A percentile compares a stretch with the other conserved stretches of the same genome.
Evolutionary conservation across 2,329 filamentous ascomycete species (phyloP).

Genomic region (Trichoderma sp.): DNA sequence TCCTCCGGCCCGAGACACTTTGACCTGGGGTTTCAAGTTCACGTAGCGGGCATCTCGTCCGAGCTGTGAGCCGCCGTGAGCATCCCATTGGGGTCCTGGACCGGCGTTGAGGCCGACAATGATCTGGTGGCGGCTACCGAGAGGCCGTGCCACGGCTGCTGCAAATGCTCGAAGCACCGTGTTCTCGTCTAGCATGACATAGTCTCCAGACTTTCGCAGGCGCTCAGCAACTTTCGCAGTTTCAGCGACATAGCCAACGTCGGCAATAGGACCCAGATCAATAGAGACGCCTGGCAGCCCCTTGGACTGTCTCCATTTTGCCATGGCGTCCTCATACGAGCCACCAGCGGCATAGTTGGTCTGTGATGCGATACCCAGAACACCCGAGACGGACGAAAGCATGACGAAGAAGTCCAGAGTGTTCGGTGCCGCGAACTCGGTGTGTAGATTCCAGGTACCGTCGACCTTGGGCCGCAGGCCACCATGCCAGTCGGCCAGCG

Average conservation of each 20-base stretch:
- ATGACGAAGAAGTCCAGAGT: constrained; percentile 20
- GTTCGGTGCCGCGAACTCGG: background rate
- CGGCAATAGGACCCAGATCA: background rate
- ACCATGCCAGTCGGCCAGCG: background rate
- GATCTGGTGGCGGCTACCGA: background rate
- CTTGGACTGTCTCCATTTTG: constrained; percentile 12
- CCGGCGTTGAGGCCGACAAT: background rate
- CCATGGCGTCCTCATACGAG: constrained; percentile 18
- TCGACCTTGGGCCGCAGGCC: background rate
- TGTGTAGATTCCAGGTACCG: constrained; percentile 11
- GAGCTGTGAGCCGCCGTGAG: background rate
- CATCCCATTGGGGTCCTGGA: background rate
- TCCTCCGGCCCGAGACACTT: background rate
- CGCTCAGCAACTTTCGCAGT: background rate
- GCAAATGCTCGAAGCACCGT: background rate
- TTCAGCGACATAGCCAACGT: background rate
- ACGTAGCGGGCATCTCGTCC: background rate
- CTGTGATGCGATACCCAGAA: constrained; percentile 3
- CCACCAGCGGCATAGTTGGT: constrained; percentile 20
- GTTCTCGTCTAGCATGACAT: background rate
- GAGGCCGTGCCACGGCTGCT: background rate
- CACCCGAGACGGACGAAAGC: constrained; percentile 11
- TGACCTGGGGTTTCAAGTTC: background rate
- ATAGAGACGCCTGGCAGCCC: background rate
- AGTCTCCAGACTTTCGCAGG: background rate